Evolutionary conservation across 371 early-diverging fungal species (phyloP).

Genomic region (Mucor piriformis): DNA sequence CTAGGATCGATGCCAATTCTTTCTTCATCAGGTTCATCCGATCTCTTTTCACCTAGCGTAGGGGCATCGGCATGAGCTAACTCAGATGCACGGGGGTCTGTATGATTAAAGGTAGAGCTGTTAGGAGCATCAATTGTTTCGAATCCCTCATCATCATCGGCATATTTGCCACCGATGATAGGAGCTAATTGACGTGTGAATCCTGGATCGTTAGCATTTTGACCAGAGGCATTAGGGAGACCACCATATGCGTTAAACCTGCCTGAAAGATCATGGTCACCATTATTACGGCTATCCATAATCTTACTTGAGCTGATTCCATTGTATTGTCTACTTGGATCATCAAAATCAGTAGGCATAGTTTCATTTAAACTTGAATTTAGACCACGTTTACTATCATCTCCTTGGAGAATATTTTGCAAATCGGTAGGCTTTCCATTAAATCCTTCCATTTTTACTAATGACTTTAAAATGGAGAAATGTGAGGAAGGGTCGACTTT

Average conservation of each 20-base stretch:
- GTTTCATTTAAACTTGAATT: background rate
- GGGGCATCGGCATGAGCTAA: background rate
- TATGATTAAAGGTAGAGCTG: background rate
- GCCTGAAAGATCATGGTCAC: conserved; percentile 9
- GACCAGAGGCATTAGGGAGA: background rate
- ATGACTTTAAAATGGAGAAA: too few relatives aligned
- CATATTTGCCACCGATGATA: conserved; percentile 21
- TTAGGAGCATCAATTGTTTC: background rate
- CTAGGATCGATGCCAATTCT: conserved; percentile 16
- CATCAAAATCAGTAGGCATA: background rate
- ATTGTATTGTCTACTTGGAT: background rate
- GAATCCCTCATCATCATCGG: background rate
- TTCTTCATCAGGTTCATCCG: conserved; percentile 13
- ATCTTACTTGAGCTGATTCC: background rate
- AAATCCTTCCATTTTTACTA: background rate
- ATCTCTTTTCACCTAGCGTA: conserved; percentile 13
- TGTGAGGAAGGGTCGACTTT: too few relatives aligned
- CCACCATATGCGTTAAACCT: conserved; percentile 17
- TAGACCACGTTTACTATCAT: conserved; percentile 3
- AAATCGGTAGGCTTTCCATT: conserved; percentile 7
- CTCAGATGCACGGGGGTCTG: background rate
- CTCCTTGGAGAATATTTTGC: conserved; percentile 13
- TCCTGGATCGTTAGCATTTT: background rate
- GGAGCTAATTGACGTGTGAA: conserved; percentile 27
- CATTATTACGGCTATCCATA: conserved; percentile 12